Evolutionary conservation across 1,139 yeast genomes (phyloP).

Genomic region (Ogataea hybrid): DNA sequence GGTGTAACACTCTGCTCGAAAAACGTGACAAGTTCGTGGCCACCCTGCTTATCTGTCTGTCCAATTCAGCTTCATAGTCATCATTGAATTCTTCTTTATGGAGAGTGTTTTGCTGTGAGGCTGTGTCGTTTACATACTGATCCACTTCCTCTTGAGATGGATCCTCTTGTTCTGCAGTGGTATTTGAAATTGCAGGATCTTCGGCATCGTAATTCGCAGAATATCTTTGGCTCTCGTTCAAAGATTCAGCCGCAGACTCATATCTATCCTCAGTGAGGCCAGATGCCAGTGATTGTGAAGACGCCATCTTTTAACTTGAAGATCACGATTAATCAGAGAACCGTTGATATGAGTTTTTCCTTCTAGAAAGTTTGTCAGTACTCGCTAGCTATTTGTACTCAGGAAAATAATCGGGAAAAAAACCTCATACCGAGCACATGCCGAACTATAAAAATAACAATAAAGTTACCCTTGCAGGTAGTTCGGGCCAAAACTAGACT

Average conservation of each 20-base stretch:
- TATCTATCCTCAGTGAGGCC: constrained; percentile 3
- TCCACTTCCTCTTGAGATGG: background rate
- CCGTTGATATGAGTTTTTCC: background rate
- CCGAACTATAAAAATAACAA: background rate
- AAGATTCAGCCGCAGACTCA: constrained; percentile 11
- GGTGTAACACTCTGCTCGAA: constrained; percentile 16
- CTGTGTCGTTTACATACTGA: background rate
- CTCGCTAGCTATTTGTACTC: background rate
- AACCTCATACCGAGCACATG: background rate
- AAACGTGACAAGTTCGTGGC: constrained; percentile 21
- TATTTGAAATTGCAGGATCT: background rate
- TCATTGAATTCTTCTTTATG: constrained; percentile 16
- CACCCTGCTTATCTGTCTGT: constrained; percentile 23
- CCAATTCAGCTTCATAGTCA: constrained; percentile 25
- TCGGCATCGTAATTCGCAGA: constrained; percentile 1
- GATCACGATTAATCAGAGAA: no score
- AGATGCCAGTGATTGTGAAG: constrained; percentile 6
- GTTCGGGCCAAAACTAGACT: no score
- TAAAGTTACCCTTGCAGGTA: no score
- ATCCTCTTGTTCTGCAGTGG: background rate
- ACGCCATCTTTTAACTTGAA: background rate
- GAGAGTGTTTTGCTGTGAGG: constrained; percentile 4
- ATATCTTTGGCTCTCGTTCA: background rate
- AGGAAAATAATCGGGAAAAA: background rate
- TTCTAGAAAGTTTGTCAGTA: background rate